phyloP scores from a whole-genome alignment of 345 rosid species.

The Tarenaya hassleriana region DNA sequence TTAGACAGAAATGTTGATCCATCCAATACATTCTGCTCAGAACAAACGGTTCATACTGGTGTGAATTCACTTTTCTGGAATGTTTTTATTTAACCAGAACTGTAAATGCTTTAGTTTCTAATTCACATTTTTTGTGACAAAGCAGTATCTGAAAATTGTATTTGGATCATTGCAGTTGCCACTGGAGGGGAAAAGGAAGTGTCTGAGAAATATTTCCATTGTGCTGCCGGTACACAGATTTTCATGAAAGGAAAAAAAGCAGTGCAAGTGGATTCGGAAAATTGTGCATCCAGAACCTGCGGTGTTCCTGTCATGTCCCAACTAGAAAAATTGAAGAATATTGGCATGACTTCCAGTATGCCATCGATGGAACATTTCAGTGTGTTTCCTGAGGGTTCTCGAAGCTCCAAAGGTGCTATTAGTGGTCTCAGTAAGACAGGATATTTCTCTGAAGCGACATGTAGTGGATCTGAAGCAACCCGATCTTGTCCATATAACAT shows the following conservation, averaged over 20 bases:
- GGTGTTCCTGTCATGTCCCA: slow-evolving; percentile 8
- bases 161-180: slow-evolving; percentile 33
- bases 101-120: background rate
- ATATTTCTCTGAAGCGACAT: slow-evolving; percentile 16
- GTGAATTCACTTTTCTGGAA: background rate
- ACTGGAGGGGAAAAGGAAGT: slow-evolving; percentile 23
- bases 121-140: slow-evolving; percentile 7
- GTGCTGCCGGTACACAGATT: slow-evolving; percentile 22
- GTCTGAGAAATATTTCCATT: slow-evolving; percentile 22
- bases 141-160: slow-evolving; percentile 17
- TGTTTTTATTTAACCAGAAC: too few relatives aligned
- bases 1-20: slow-evolving; percentile 19
- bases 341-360: slow-evolving; percentile 14
- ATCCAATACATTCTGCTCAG: slow-evolving; percentile 20
- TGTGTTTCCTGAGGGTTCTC: slow-evolving; percentile 18
- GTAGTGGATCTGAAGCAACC: slow-evolving; percentile 25
- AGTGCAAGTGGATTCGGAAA: slow-evolving; percentile 23
- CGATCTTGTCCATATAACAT: slow-evolving; percentile 17
- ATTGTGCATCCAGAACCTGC: slow-evolving; percentile 15
- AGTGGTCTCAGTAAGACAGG: slow-evolving; percentile 9
- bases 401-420: slow-evolving; percentile 15
- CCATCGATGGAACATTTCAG: slow-evolving; percentile 14
- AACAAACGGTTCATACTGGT: slow-evolving; percentile 35
- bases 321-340: too few relatives aligned
- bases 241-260: slow-evolving; percentile 19